Evolutionary conservation across 2,329 filamentous ascomycete species (phyloP), one percentile per base, ranked within the genome.

Genomic region (Ophiostoma himal-ulmi): DNA sequence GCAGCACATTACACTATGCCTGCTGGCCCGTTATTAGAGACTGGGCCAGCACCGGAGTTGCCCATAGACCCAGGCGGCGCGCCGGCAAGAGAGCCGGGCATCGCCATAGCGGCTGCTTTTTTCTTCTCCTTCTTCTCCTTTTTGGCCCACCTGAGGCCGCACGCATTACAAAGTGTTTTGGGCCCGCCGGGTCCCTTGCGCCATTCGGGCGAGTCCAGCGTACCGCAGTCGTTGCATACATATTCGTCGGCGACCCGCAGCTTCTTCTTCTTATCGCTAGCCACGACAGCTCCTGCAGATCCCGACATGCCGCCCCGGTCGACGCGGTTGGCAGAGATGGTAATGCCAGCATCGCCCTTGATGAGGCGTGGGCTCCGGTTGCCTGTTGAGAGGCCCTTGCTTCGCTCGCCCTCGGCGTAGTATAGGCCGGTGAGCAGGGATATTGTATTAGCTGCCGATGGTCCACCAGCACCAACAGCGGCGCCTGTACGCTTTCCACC

Each of bases 131-230:
- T 94, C 83, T 95, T 95, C 77, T 95, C 92, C 77, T 92, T 93
- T 86, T 91, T 88, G 20, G 88, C 88, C 88, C 88, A 91, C 69
- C 88, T 83, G 39, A 91, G 81, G 52, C 94, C 94, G 78, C 94
- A 98, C 8, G 94, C 94, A 81, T 98, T 98, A 80, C 94, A 98
- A 14, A 98, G 82, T 10, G 94, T 97, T 80, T 98, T 97, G 1
- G 94, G 94, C 1, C 94, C 94, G 73, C 88, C 92, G 0, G 94
- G 94, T 0, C 94, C 94, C 79, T 97, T 97, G 73, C 94, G 86
- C 94, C 94, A 98, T 82, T 98, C 94, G 0, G 94, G 94, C 20
- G 92, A 96, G 77, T 97, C 94, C 57, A 96, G 84, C 0, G 93
- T 97, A 44, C 94, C 94, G 80, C 94, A 98, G 79, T 97, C 94